Conservation (phyloP, 805 yeast species). For the Nakazawaea pomicola region DNA sequence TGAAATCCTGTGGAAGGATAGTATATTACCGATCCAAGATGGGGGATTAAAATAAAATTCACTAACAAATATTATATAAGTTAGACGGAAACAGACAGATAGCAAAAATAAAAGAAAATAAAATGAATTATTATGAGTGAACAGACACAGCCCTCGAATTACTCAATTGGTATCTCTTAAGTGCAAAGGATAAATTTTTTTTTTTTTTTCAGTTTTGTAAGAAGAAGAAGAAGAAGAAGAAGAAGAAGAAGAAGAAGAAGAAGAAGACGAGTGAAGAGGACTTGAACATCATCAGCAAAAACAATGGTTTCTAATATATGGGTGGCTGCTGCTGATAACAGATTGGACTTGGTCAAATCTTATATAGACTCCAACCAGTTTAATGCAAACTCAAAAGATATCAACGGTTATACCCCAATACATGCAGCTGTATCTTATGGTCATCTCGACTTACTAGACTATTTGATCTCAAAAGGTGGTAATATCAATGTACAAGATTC, state of each 20-base stretch:
- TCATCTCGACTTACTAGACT: slow-evolving; percentile 59
- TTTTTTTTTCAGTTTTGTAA: background rate
- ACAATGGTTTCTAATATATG: slow-evolving; percentile 60
- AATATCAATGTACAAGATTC: slow-evolving; percentile 75
- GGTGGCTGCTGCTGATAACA: slow-evolving; percentile 92
- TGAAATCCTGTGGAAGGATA: no score
- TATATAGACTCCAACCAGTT: slow-evolving; percentile 45
- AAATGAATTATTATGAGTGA: no score
- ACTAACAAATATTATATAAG: no score
- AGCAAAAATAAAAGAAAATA: background rate
- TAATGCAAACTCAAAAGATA: slow-evolving; percentile 74
- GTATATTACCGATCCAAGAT: no score
- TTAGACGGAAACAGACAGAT: no score
- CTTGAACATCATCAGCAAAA: background rate
- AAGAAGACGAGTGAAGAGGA: no score
- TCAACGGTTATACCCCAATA: slow-evolving; percentile 92
- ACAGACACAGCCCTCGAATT: background rate
- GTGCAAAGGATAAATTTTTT: background rate
- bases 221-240: no score
- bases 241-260: no score
- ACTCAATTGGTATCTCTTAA: background rate
- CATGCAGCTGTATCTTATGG: slow-evolving; percentile 98
- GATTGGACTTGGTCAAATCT: slow-evolving; percentile 50
- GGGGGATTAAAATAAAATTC: no score
- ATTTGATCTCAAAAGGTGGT: slow-evolving; percentile 58